These are phyloP conservation scores for Eleusine coracana DNA, from an alignment of 176 grass and related monocot genomes.

Conservation along the genomic window DNA sequence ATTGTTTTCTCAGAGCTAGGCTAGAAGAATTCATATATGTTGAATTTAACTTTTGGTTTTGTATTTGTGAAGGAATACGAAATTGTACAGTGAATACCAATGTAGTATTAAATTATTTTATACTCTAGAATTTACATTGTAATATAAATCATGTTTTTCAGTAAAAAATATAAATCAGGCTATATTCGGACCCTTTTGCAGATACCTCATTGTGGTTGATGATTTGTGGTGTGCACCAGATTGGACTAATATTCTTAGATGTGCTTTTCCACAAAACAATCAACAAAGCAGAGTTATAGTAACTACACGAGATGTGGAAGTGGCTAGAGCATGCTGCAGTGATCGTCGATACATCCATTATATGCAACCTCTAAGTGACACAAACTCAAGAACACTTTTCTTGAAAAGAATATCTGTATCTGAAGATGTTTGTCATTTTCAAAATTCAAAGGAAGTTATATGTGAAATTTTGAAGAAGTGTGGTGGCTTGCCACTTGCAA, in stretches of 20 bases:
- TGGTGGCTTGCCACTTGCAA: neutral
- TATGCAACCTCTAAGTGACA: neutral
- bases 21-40: no score
- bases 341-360: neutral
- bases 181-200: neutral
- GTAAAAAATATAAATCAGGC: neutral
- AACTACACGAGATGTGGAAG: neutral
- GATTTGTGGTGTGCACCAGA: neutral
- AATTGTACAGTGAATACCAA: no score
- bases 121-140: neutral
- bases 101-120: no score
- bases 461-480: conserved; percentile 5
- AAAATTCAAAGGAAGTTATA: neutral
- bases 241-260: neutral
- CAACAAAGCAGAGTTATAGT: neutral
- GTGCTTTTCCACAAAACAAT: neutral
- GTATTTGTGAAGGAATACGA: no score
- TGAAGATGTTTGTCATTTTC: neutral
- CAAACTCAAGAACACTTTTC: neutral
- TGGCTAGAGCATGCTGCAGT: neutral
- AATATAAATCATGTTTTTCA: neutral
- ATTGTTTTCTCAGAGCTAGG: no score
- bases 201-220: conserved; percentile 11
- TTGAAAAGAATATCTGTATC: neutral
- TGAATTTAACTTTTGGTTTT: no score